Percentiles rank a stretch among this genome's conserved stretches.
These are phyloP conservation scores for Passiflora organensis DNA, from an alignment of 345 rosid genomes.

Conservation along the genomic window DNA sequence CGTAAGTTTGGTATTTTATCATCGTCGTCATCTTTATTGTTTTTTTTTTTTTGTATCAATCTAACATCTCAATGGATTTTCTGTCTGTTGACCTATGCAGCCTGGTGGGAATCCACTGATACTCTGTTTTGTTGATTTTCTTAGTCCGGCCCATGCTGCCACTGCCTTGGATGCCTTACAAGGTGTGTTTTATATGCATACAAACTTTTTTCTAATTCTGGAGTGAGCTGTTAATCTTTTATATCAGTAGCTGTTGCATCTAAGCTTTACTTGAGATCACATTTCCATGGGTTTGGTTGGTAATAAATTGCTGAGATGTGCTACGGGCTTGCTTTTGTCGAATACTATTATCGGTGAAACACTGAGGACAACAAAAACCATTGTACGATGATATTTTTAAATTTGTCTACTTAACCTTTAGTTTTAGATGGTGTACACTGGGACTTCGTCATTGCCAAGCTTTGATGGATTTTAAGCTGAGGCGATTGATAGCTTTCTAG, in stretches of 20 bases:
- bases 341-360: background rate
- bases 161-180: conserved; percentile 68
- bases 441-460: too few relatives aligned
- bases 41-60: conserved; percentile 2
- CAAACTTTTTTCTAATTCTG: background rate
- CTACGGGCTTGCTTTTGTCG: background rate
- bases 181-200: conserved; percentile 36
- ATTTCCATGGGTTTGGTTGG: background rate
- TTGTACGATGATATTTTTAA: too few relatives aligned
- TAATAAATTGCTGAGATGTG: background rate
- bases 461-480: too few relatives aligned
- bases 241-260: background rate
- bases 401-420: too few relatives aligned
- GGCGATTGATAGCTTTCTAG: too few relatives aligned
- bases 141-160: conserved; percentile 63
- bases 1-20: conserved; percentile 39
- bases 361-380: background rate
- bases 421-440: too few relatives aligned
- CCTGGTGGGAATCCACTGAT: conserved; percentile 51
- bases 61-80: conserved; percentile 6
- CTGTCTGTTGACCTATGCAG: conserved; percentile 30
- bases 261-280: too few relatives aligned
- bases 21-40: background rate
- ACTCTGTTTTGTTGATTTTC: conserved; percentile 69
- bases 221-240: background rate